A percentile compares a stretch with the other conserved stretches of the same genome.
phyloP scores from a whole-genome alignment of 495 filamentous ascomycete species.

The Trypethelium eluteriae region DNA sequence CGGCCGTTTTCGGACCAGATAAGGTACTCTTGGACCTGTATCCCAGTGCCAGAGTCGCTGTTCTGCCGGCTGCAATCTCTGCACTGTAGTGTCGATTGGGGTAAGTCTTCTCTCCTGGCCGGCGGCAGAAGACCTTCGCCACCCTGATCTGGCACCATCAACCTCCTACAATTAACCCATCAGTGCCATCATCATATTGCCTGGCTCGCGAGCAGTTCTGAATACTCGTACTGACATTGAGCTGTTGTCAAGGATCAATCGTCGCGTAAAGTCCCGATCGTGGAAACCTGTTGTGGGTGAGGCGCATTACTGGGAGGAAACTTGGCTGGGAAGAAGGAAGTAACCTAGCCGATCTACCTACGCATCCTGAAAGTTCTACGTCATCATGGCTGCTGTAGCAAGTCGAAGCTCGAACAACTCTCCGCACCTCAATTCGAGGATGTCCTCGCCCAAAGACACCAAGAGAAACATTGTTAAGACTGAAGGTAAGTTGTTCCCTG shows the following conservation, averaged over 20 bases:
- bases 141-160: background rate
- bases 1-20: background rate
- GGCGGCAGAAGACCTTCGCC: background rate
- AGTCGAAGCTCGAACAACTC: conserved; percentile 29
- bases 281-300: background rate
- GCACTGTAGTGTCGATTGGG: background rate
- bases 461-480: conserved; percentile 24
- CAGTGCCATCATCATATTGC: background rate
- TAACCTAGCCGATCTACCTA: conserved; percentile 13
- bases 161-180: background rate
- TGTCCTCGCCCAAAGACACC: conserved; percentile 32
- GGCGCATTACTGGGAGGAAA: conserved; percentile 5
- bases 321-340: conserved; percentile 14
- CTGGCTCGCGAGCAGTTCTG: background rate
- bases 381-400: conserved; percentile 34
- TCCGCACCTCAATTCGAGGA: conserved; percentile 29
- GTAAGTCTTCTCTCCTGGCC: conserved; percentile 1
- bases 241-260: background rate
- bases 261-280: background rate
- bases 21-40: background rate
- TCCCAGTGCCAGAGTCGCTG: background rate
- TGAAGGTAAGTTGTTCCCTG: conserved; percentile 29
- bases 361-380: conserved; percentile 20
- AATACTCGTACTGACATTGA: background rate
- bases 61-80: background rate